A percentile compares a stretch with the other conserved stretches of the same genome.
Conservation (phyloP, 2,329 filamentous ascomycete species). For the Ophiocordyceps camponoti-rufipedis region DNA sequence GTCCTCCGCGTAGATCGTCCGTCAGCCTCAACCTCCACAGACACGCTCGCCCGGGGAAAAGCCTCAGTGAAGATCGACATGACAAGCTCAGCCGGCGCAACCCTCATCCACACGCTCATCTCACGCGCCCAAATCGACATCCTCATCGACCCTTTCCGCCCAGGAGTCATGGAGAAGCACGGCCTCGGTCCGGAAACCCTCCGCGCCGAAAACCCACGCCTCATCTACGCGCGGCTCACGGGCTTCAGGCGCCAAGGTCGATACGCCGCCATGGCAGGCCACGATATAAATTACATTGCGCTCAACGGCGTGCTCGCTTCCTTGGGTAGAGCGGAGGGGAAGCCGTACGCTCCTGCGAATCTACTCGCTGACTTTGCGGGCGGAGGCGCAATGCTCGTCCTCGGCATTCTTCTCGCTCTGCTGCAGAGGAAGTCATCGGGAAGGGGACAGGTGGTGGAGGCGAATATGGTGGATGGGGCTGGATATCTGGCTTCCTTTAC, state of each 20-base stretch:
- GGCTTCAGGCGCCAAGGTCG: conserved; percentile 77
- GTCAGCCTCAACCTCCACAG: conserved; percentile 23
- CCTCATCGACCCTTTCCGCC: conserved; percentile 84
- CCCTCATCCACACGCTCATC: conserved; percentile 50
- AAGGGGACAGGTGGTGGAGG: conserved; percentile 74
- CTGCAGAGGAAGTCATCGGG: conserved; percentile 42
- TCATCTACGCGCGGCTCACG: conserved; percentile 75
- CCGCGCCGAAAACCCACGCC: conserved; percentile 46
- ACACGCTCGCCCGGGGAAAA: conserved; percentile 69
- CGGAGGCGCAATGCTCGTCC: conserved; percentile 64
- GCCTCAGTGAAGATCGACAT: conserved; percentile 64
- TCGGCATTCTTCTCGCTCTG: conserved; percentile 68
- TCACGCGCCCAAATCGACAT: conserved; percentile 58
- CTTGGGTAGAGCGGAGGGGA: conserved; percentile 50
- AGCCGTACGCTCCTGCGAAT: conserved; percentile 66
- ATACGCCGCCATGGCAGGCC: conserved; percentile 77
- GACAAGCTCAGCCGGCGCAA: conserved; percentile 44
- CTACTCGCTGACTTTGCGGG: conserved; percentile 83
- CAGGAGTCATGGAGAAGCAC: conserved; percentile 73
- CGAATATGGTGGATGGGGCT: conserved; percentile 89
- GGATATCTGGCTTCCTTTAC: conserved; percentile 66
- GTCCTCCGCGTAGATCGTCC: conserved; percentile 72
- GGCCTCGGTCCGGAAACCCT: conserved; percentile 58
- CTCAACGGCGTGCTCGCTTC: conserved; percentile 64
- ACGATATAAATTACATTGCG: conserved; percentile 93